Conservation (phyloP, 2,329 filamentous ascomycete genomes). For the Trichoderma semiorbis region DNA sequence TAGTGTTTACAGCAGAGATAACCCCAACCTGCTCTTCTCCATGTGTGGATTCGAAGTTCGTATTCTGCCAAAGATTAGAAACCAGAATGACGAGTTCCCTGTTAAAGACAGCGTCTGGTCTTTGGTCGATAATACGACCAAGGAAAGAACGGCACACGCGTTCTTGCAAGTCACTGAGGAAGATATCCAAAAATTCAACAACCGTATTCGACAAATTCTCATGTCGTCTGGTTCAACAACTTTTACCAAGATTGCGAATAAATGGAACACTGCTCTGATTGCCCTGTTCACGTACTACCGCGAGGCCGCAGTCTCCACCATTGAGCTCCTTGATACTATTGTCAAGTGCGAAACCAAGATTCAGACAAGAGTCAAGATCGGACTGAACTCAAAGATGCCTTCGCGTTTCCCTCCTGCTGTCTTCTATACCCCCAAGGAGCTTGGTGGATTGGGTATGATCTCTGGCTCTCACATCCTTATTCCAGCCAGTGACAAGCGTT, state of each 20-base stretch:
- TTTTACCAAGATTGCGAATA: constrained; percentile 99
- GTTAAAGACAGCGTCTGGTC: constrained; percentile 99
- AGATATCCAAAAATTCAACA: constrained; percentile 98
- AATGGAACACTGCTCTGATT: constrained; percentile 98
- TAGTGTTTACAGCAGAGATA: constrained; percentile 96
- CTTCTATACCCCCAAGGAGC: constrained; percentile 97
- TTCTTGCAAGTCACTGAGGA: constrained; percentile 98
- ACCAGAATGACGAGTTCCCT: constrained; percentile 92
- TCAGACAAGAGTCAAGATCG: constrained; percentile 97
- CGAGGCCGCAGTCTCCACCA: constrained; percentile 93
- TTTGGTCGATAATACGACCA: constrained; percentile 90
- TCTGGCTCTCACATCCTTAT: constrained; percentile 98
- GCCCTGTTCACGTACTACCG: constrained; percentile 98
- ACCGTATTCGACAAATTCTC: constrained; percentile 94
- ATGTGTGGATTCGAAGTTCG: constrained; percentile 98
- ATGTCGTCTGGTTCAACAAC: constrained; percentile 99
- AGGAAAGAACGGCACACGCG: constrained; percentile 94
- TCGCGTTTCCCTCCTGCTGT: constrained; percentile 97
- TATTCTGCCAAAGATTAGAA: constrained; percentile 91
- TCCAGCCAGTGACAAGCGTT: constrained; percentile 94
- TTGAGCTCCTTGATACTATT: constrained; percentile 91
- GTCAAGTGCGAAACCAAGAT: constrained; percentile 99
- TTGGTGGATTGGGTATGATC: constrained; percentile 97
- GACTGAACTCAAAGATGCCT: constrained; percentile 98
- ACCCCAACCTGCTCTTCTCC: constrained; percentile 93